Base-by-base conservation (phyloP, 2,329 filamentous ascomycete genomes). In the Ascochyta fabae region DNA sequence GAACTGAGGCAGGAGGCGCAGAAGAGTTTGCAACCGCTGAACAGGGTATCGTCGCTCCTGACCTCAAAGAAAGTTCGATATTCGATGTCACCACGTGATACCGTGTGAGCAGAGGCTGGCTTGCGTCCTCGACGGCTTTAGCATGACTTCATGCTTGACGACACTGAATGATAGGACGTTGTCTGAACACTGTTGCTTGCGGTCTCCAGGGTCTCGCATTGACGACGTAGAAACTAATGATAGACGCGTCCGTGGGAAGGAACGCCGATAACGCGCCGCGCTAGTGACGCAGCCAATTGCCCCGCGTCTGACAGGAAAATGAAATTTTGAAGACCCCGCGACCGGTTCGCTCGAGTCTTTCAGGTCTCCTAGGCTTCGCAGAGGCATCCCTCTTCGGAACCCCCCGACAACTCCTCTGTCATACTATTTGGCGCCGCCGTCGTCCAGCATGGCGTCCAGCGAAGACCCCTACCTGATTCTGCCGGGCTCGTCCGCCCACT, bases 401-500 rank as follows among this genome's bases (percentile, higher is more conserved):
- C 56, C 50, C 40, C 54, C 57, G 56, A 60, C 33, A 56, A 48
- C 45, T 29, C 50, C 34, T 24, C 39, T 58, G 48, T 41, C 55
- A 59, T 46, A 50, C 50, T 45, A 58, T 50, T 54, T 48, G 53
- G 53, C 42, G 42, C 53, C 35, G 59, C 44, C 52, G 53, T 55
- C 41, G 46, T 44, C 47, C 56, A 66, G 42, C 45, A 74, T 74
- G 71, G 68, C 66, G 62, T 67, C 69, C 44, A 67, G 61, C 49
- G 68, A 66, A 53, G 64, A 67, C 46, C 67, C 73, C 24, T 80
- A 78, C 65, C 70, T 80, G 47, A 74, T 80, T 47, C 74, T 83
- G 53, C 79, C 81, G 41, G 82, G 82, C 62, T 79, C 80, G 46
- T 75, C 82, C 51, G 86, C 85, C 74, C 84, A 82, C 73, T 82